Evolutionary conservation across 305 asterid genomes (phyloP).

Genomic region (Rubia occidens): DNA sequence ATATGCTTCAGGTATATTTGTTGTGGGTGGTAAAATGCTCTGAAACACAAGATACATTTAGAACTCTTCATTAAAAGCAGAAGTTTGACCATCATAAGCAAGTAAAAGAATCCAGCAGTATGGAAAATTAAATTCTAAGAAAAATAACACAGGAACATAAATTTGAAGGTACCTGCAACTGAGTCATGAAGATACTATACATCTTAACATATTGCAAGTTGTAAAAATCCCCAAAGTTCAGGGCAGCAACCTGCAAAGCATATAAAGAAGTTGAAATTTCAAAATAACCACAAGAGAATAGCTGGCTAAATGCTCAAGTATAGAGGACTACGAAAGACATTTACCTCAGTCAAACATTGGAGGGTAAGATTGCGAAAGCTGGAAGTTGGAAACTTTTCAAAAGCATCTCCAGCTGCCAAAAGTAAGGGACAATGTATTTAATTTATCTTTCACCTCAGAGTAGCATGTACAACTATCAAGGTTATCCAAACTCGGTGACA

Average conservation of each 20-base stretch:
- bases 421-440: slow-evolving; percentile 9
- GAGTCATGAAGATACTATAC: slow-evolving; percentile 75
- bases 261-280: neutral
- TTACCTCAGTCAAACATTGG: slow-evolving; percentile 90
- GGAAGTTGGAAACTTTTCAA: slow-evolving; percentile 66
- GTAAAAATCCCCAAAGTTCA: slow-evolving; percentile 82
- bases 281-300: neutral
- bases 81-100: neutral
- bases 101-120: neutral
- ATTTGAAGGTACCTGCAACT: slow-evolving; percentile 55
- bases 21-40: slow-evolving; percentile 57
- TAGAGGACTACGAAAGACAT: slow-evolving; percentile 9
- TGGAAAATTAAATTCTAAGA: neutral
- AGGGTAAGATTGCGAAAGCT: slow-evolving; percentile 83
- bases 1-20: slow-evolving; percentile 73
- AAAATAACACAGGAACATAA: neutral
- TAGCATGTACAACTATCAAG: neutral
- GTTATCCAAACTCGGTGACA: neutral
- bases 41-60: slow-evolving; percentile 22
- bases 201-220: slow-evolving; percentile 64
- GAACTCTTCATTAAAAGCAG: slow-evolving; percentile 15
- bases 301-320: neutral
- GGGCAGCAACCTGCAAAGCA: slow-evolving; percentile 79
- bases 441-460: neutral
- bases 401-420: slow-evolving; percentile 75